Evolutionary conservation across 345 rosid species (phyloP), one percentile per base, ranked within the genome.

Genomic region (Clausena lansium): DNA sequence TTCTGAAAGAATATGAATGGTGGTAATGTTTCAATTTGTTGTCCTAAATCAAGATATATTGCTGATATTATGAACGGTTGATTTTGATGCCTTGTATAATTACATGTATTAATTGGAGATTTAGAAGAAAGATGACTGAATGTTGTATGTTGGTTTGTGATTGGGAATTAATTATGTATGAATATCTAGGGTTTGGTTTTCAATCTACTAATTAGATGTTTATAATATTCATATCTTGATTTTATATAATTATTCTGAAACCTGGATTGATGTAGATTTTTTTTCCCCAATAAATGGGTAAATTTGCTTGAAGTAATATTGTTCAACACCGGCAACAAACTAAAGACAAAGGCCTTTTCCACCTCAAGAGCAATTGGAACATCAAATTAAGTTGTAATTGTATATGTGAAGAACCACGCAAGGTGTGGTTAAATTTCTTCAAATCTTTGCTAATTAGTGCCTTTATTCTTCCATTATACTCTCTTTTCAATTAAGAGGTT

Each of bases 131-230:
- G 57, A 19, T 25, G 19, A 33, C 14, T 19, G 52, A 73, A 10
- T 5, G 19, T 28, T 20, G 4, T 38, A 55, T 17, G 64, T 45
- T 30, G 45, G 75, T 74, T 36, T 67, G 64, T 52, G 71, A 70
- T 28, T 70, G 59, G 72, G 60, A 62, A 62, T 55, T 17, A 52
- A 52, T 71, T 32, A 5, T n/a, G 62, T 64, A 24, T 32, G 22
- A 33, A 54, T 55, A 62, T 52, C 60, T 75, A 80, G 79, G 83
- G 76, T 80, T 80, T 75, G 65, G 15, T 70, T 60, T 45, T 70
- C 25, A 75, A 59, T 66, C n/a, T 22, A 24, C n/a, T n/a, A 14
- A 25, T 50, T 45, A 27, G 24, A 58, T 67, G 35, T 38, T 20
- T 47, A 28, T 58, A 27, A 9, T 17, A 4, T 2, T 38, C 35